Conservation (phyloP, 2,329 filamentous ascomycete genomes). For the Lachnellula arida region DNA sequence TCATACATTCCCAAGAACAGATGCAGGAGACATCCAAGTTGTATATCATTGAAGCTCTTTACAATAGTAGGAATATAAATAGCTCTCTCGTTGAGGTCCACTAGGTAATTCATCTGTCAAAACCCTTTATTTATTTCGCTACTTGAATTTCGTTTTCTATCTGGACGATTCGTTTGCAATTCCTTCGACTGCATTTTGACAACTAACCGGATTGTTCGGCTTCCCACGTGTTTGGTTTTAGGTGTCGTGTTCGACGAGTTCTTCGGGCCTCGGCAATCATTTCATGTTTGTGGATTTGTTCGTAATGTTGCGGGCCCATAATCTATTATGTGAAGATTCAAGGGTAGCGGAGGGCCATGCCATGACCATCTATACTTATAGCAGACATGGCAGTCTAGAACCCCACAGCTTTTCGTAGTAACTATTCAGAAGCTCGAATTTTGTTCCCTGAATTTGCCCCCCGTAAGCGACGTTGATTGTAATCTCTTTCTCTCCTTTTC, state of each 20-base stretch:
- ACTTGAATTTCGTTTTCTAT: background rate
- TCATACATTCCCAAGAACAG: background rate
- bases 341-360: background rate
- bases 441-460: no score
- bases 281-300: conserved; percentile 17
- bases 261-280: conserved; percentile 9
- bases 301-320: background rate
- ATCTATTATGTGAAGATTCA: background rate
- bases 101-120: background rate
- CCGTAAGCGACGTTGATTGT: no score
- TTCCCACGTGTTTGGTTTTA: background rate
- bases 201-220: background rate
- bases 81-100: background rate
- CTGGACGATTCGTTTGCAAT: background rate
- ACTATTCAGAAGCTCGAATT: no score
- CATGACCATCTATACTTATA: background rate
- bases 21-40: background rate
- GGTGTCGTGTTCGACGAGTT: background rate
- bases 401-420: no score
- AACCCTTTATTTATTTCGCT: background rate
- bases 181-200: conserved; percentile 7
- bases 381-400: background rate
- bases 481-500: no score
- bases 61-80: background rate
- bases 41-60: background rate